Evolutionary conservation across 257 asterid genomes (phyloP).

Genomic region (Solanum lycopersicoides): DNA sequence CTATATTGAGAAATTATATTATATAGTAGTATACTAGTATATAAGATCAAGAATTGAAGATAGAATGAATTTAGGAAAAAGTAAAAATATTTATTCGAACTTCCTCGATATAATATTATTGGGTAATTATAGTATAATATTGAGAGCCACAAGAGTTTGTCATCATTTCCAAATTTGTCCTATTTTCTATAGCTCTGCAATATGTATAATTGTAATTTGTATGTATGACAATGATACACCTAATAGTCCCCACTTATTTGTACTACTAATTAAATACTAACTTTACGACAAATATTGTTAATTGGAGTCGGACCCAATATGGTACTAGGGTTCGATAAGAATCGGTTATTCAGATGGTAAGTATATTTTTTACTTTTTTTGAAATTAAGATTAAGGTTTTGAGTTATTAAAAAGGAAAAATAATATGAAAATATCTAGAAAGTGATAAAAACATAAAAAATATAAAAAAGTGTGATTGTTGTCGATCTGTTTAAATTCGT

Average conservation of each 20-base stretch:
- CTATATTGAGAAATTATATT: no score
- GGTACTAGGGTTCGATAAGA: neutral
- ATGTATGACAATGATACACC: neutral
- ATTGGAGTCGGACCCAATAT: neutral
- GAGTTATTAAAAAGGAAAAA: neutral
- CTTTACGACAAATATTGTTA: neutral
- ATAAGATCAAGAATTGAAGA: no score
- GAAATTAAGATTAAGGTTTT: fast-evolving
- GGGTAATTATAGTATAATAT: neutral
- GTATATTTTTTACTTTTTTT: fast-evolving
- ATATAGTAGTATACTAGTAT: no score
- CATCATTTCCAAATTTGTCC: neutral
- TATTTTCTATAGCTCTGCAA: neutral
- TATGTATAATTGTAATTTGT: neutral
- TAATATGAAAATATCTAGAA: neutral
- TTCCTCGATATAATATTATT: neutral
- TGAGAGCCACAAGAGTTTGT: neutral
- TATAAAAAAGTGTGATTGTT: neutral
- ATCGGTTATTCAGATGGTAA: neutral
- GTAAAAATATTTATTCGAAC: neutral
- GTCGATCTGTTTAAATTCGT: neutral
- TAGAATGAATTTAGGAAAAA: fast-evolving
- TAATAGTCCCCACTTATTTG: neutral
- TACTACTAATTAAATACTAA: neutral
- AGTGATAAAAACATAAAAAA: neutral